Percentiles rank a stretch among this genome's conserved stretches.
phyloP scores from a whole-genome alignment of 495 filamentous ascomycete species.

The Trichoderma erinaceum region DNA sequence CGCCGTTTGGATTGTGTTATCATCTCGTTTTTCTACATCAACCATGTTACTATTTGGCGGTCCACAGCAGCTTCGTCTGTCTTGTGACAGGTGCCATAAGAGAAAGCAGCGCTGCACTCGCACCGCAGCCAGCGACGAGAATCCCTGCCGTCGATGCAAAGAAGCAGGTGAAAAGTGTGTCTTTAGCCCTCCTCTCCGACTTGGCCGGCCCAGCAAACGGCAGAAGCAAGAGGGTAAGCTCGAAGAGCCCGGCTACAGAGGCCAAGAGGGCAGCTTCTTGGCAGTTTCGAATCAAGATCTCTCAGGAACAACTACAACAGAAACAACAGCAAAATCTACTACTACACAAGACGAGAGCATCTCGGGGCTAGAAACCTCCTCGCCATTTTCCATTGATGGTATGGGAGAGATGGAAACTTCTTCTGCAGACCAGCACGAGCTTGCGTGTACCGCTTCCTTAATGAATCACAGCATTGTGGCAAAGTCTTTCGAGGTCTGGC shows the following conservation, averaged over 20 bases:
- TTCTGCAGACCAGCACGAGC: not conserved
- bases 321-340: not conserved
- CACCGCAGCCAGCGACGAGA: not conserved
- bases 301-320: not conserved
- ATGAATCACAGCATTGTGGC: not conserved
- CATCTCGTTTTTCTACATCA: not conserved
- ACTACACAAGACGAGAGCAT: not conserved
- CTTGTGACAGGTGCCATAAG: not conserved
- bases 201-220: not conserved
- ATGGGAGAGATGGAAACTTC: not conserved
- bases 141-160: not conserved
- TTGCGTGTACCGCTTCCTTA: not conserved
- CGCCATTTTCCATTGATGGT: not conserved
- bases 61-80: not conserved
- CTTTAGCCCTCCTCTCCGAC: not conserved
- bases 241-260: not conserved
- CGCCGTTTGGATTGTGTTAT: not conserved
- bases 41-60: not conserved
- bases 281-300: not conserved
- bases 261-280: not conserved
- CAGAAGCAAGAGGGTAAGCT: conserved; percentile 2
- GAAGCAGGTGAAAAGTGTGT: conserved; percentile 1
- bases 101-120: not conserved
- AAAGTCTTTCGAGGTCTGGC: not conserved
- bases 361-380: not conserved